Percentiles rank a stretch among this genome's conserved stretches.
Conservation (phyloP, 805 yeast species). For the Candida wancherniae region DNA sequence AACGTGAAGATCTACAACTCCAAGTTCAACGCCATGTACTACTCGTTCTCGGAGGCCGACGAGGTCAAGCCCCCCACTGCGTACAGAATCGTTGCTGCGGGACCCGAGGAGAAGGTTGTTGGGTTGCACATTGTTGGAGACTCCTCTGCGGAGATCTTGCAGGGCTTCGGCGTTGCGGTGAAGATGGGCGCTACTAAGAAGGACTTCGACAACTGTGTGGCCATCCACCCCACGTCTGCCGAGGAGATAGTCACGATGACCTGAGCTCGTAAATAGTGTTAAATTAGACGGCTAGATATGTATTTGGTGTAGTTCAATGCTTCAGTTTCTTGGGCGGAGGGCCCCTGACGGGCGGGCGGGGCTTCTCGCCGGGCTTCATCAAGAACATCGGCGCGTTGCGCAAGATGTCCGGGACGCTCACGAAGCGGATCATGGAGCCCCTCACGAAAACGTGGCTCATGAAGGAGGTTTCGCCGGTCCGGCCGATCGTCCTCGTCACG, state of each 20-base stretch:
- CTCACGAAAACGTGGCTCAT: slow-evolving; percentile 84
- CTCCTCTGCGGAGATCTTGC: slow-evolving; percentile 83
- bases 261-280: slow-evolving; percentile 18
- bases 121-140: slow-evolving; percentile 96
- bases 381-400: slow-evolving; percentile 85
- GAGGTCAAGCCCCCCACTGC: slow-evolving; percentile 79
- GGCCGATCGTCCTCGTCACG: slow-evolving; percentile 64
- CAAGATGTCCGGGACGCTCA: slow-evolving; percentile 84
- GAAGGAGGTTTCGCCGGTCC: slow-evolving; percentile 67
- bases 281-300: slow-evolving; percentile 3
- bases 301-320: background rate
- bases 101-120: slow-evolving; percentile 85
- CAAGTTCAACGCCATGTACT: slow-evolving; percentile 86
- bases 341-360: slow-evolving; percentile 69
- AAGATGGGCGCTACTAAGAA: slow-evolving; percentile 99
- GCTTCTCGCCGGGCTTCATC: slow-evolving; percentile 51
- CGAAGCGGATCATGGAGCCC: slow-evolving; percentile 83
- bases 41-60: slow-evolving; percentile 65
- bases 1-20: slow-evolving; percentile 78
- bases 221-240: slow-evolving; percentile 97
- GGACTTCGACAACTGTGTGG: slow-evolving; percentile 93
- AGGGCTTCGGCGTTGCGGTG: slow-evolving; percentile 97
- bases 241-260: slow-evolving; percentile 90
- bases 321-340: slow-evolving; percentile 24
- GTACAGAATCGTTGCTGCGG: slow-evolving; percentile 76